Evolutionary conservation across 2,329 filamentous ascomycete genomes (phyloP), one percentile per base, ranked within the genome.

Genomic region (Neurospora sp.): DNA sequence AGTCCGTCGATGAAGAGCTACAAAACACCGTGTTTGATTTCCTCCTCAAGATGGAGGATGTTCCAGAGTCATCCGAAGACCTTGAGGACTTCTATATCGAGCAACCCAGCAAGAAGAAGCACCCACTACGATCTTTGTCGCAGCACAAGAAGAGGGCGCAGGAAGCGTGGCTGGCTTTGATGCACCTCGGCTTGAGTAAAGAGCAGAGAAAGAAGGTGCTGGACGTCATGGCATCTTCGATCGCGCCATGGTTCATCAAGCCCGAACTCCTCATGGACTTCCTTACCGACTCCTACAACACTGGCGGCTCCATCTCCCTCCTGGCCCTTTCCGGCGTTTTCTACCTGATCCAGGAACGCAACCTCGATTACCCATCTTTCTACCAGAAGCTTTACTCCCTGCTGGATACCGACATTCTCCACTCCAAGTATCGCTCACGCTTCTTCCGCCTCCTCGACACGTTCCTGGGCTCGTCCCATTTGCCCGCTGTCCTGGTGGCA

Each of bases 191-290:
- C 3, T 84, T 93, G 67, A 87, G 85, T 67, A 88, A 89, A 72
- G 86, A 91, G 17, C 91, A 97, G 78, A 89, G 92, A 68, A 98
- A 98, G 79, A 83, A 84, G 67, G 85, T 97, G 2, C 84, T 99
- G 66, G 86, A 88, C 71, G 86, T 91, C 72, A 90, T 96, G 81
- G 89, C 92, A 1, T 87, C 87, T 57, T 89, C 89, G 40, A 92
- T 97, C 74, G 91, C 92, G 33, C 94, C 95, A 0, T 97, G 93
- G 92, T 97, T 98, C 80, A 86, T 85, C 66, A 92, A 93, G 72
- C 91, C 93, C 1, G 95, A 98, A 77, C 85, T 97, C 52, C 86
- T 99, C 40, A 93, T 97, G 85, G 96, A 99, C 82, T 99, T 98
- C 80, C 82, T 99, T 69, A 97, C 93, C n/a, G 92, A 96, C 81